Evolutionary conservation across 345 rosid species (phyloP), one percentile per base, ranked within the genome.

Genomic region (Salix purpurea): DNA sequence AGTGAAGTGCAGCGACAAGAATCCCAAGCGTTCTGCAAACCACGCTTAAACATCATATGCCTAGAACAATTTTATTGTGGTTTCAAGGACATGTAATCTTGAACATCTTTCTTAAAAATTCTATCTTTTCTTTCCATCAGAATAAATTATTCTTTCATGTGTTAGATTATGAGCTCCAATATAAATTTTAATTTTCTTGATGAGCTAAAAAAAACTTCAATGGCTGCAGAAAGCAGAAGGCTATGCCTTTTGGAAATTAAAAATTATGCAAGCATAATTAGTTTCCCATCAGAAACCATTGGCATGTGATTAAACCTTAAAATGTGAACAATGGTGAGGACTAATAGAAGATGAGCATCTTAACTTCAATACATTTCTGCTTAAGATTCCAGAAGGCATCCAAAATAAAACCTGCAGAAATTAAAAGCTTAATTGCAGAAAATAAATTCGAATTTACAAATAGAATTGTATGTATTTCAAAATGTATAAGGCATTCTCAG

Each of bases 1-100:
- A 83, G 93, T 87, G 67, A 88, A 66, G 74, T 94, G 97, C 82
- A 84, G 80, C 37, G 67, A 26, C 61, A 67, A 78, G 78, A 11
- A 23, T 32, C 23, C 42, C 48, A 65, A 34, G 62, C 64, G 64
- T 58, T 58, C 64, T 58, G 64, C 64, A n/a, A 58, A 58, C 28
- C 0, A 58, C 28, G 64, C 64, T 34, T 6, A 13, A 58, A 15
- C 34, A 71, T 52, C 62, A n/a, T 32, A 50, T 40, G 58, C 9
- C 26, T 8, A 19, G 4, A 23, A 23, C 23, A 46, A 56, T 56
- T 56, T n/a, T 58, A 58, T n/a, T 58, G 62, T 11, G 62, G 28
- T 58, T 58, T 58, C 28, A n/a, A 58, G 13, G 13, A 58, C 26
- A n/a, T 58, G 64, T 3, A 58, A 11, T 8, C 62, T 58, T 21